A percentile compares a stretch with the other conserved stretches of the same genome.
phyloP scores from a whole-genome alignment of 257 asterid species.

The Schizonepeta tenuifolia region DNA sequence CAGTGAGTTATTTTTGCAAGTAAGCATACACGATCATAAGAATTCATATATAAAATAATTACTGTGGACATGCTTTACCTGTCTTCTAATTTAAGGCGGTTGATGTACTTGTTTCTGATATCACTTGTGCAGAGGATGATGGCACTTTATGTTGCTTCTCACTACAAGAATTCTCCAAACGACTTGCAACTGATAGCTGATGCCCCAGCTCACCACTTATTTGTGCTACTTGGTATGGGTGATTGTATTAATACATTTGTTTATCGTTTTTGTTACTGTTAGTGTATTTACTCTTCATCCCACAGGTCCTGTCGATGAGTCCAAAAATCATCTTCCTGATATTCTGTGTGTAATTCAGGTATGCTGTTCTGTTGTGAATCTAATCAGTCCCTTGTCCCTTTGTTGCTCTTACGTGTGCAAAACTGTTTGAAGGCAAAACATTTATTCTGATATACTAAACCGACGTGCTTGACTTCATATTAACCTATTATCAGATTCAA shows the following conservation, averaged over 20 bases:
- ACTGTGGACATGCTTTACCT: slow-evolving; percentile 4
- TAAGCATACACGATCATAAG: slow-evolving; percentile 22
- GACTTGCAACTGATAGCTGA: slow-evolving; percentile 97
- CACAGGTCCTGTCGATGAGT: slow-evolving; percentile 92
- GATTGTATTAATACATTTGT: slow-evolving; percentile 13
- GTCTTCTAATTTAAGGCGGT: slow-evolving; percentile 21
- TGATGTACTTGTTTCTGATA: slow-evolving; percentile 15
- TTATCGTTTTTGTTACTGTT: slow-evolving; percentile 2
- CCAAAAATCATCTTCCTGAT: slow-evolving; percentile 86
- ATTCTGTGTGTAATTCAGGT: slow-evolving; percentile 95
- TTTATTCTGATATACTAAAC: background rate
- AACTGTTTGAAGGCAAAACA: background rate
- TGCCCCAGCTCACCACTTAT: slow-evolving; percentile 99
- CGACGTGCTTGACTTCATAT: slow-evolving; percentile 3
- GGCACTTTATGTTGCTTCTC: slow-evolving; percentile 98
- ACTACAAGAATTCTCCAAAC: slow-evolving; percentile 93
- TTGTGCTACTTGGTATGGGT: slow-evolving; percentile 86
- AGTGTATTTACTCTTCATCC: slow-evolving; percentile 31
- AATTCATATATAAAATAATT: background rate
- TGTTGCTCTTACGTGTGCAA: background rate
- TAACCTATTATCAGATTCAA: background rate
- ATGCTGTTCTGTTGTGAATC: slow-evolving; percentile 12
- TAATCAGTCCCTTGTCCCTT: background rate
- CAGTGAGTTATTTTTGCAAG: slow-evolving; percentile 93
- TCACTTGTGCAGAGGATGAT: slow-evolving; percentile 80